These are phyloP conservation scores for Magnolia kwangsiensis DNA, from an alignment of 164 flowering plant species.

Conservation along the genomic window DNA sequence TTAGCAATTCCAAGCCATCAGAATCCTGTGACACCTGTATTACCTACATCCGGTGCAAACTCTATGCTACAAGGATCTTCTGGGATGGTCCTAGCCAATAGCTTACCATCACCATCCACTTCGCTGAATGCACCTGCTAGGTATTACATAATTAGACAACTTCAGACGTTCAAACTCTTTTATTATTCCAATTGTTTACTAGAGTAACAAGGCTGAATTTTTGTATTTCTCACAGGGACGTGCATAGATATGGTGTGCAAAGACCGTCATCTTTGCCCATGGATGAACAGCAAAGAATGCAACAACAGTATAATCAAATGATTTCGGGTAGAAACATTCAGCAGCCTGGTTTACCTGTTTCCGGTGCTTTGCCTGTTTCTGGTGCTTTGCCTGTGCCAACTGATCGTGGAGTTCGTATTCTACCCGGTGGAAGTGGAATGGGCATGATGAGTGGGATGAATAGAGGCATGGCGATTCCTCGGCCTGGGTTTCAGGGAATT, in stretches of 20 bases:
- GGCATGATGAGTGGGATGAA: conserved; percentile 59
- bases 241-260: conserved; percentile 50
- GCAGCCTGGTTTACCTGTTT: conserved; percentile 47
- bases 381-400: conserved; percentile 42
- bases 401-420: conserved; percentile 64
- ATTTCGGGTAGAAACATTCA: conserved; percentile 56
- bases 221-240: conserved; percentile 40
- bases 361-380: conserved; percentile 53
- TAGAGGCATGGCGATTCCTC: conserved; percentile 64
- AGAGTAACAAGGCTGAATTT: conserved; percentile 3
- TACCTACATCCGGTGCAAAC: conserved; percentile 53
- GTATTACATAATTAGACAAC: conserved; percentile 28
- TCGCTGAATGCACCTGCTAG: conserved; percentile 47
- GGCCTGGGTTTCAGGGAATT: conserved; percentile 79
- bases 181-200: neutral
- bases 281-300: conserved; percentile 82
- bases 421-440: conserved; percentile 64
- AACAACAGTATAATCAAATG: conserved; percentile 70
- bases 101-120: conserved; percentile 53
- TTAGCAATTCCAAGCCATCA: conserved; percentile 50
- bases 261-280: conserved; percentile 50
- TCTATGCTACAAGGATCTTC: conserved; percentile 58
- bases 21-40: conserved; percentile 41
- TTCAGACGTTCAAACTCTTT: neutral
- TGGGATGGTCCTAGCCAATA: conserved; percentile 48